Conservation (phyloP, 495 filamentous ascomycete species). For the Tuber brumale region DNA sequence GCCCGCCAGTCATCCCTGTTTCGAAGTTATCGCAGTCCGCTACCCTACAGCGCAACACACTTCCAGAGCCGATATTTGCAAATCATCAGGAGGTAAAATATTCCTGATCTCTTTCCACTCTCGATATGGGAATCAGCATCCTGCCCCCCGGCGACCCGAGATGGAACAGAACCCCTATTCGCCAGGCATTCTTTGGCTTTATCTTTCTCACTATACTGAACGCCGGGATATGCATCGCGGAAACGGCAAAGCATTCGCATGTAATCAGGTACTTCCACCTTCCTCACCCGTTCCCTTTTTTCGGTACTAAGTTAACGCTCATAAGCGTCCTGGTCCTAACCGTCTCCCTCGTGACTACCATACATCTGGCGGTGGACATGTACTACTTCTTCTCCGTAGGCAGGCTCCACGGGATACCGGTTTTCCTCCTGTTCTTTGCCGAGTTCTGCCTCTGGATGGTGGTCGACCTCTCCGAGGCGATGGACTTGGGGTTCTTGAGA, state of each 20-base stretch:
- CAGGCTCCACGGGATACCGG: neutral
- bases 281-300: neutral
- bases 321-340: neutral
- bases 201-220: neutral
- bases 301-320: neutral
- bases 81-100: neutral
- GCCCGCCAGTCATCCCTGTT: neutral
- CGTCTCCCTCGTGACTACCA: neutral
- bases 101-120: neutral
- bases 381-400: neutral
- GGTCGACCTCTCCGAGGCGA: neutral
- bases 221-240: neutral
- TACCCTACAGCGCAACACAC: neutral
- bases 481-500: neutral
- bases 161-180: neutral
- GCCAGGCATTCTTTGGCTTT: neutral
- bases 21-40: neutral
- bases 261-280: neutral
- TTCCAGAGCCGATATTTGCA: neutral
- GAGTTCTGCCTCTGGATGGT: slow-evolving; percentile 1
- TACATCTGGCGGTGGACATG: neutral
- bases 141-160: neutral
- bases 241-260: neutral
- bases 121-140: neutral
- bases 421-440: neutral